Evolutionary conservation across 2,329 filamentous ascomycete species (phyloP).

Genomic region (Talaromyces sp.): DNA sequence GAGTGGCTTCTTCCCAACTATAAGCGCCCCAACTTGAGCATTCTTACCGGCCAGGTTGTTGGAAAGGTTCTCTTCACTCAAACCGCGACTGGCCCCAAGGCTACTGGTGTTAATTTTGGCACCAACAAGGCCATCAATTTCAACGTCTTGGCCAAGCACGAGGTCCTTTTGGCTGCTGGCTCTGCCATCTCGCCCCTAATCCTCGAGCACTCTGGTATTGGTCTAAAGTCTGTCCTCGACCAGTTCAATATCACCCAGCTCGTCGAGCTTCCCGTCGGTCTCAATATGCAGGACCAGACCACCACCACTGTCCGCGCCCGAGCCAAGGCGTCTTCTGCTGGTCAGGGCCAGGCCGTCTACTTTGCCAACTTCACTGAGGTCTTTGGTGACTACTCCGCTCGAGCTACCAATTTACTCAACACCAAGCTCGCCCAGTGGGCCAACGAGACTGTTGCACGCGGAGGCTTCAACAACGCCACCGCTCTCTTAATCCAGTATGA

Average conservation of each 20-base stretch:
- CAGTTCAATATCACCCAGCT: constrained; percentile 14
- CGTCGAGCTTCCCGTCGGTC: constrained; percentile 24
- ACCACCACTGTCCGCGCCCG: constrained; percentile 17
- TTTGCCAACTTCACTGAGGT: constrained; percentile 24
- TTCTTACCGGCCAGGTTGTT: constrained; percentile 23
- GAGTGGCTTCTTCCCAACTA: constrained; percentile 24
- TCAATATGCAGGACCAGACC: constrained; percentile 27
- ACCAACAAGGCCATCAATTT: constrained; percentile 17
- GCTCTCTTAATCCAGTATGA: constrained; percentile 20
- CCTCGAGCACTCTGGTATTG: constrained; percentile 25
- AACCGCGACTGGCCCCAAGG: constrained; percentile 9
- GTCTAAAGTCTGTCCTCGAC: constrained; percentile 8
- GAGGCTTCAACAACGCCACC: constrained; percentile 22
- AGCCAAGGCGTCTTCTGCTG: constrained; percentile 11
- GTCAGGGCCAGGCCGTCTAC: constrained; percentile 22
- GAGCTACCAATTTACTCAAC: constrained; percentile 17
- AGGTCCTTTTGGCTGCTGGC: constrained; percentile 24
- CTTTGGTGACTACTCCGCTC: constrained; percentile 18
- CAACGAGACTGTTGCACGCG: constrained; percentile 19
- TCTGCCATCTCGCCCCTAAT: constrained; percentile 22
- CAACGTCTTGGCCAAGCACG: constrained; percentile 18
- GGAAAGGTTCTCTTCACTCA: constrained; percentile 19
- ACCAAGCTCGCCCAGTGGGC: constrained; percentile 23
- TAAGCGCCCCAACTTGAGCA: constrained; percentile 7
- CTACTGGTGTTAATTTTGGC: constrained; percentile 23